Conservation (phyloP, 2,329 filamentous ascomycete genomes). For the Stagonosporopsis cucurbitacearum region DNA sequence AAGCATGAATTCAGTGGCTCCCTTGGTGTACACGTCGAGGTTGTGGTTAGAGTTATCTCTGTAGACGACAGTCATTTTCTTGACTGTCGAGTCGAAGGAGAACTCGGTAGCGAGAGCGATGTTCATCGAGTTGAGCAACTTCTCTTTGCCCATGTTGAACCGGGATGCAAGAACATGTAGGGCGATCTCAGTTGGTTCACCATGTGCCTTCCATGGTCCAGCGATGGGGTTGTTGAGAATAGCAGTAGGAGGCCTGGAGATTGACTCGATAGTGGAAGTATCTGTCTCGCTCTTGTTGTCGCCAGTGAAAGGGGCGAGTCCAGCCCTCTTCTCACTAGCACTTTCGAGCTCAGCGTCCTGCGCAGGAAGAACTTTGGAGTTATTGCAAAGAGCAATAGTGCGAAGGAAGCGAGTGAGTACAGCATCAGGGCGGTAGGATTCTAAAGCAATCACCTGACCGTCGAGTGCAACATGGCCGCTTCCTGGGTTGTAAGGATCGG, state of each 20-base stretch:
- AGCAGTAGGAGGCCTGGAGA: conserved; percentile 40
- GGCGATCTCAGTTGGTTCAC: conserved; percentile 50
- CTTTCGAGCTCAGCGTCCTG: conserved; percentile 46
- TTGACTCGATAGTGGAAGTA: conserved; percentile 38
- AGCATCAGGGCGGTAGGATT: conserved; percentile 30
- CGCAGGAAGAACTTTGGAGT: conserved; percentile 43
- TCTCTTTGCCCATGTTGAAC: conserved; percentile 46
- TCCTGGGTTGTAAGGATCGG: conserved; percentile 44
- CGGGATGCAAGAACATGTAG: conserved; percentile 50
- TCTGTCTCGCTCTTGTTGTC: conserved; percentile 44
- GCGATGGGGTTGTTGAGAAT: conserved; percentile 22
- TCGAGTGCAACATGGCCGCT: conserved; percentile 45
- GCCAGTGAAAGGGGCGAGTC: conserved; percentile 34
- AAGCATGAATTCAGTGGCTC: conserved; percentile 49
- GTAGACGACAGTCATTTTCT: conserved; percentile 51
- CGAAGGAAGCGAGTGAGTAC: conserved; percentile 41
- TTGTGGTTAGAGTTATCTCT: conserved; percentile 36
- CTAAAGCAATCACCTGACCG: conserved; percentile 32
- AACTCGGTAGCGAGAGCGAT: conserved; percentile 47
- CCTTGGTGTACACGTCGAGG: conserved; percentile 49
- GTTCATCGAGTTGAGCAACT: conserved; percentile 35
- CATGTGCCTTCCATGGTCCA: conserved; percentile 44
- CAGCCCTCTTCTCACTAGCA: conserved; percentile 60
- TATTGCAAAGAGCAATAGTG: conserved; percentile 50
- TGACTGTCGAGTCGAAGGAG: conserved; percentile 50